These are phyloP conservation scores for Hygrophila difformis DNA, from an alignment of 257 asterid species.

Conservation along the genomic window DNA sequence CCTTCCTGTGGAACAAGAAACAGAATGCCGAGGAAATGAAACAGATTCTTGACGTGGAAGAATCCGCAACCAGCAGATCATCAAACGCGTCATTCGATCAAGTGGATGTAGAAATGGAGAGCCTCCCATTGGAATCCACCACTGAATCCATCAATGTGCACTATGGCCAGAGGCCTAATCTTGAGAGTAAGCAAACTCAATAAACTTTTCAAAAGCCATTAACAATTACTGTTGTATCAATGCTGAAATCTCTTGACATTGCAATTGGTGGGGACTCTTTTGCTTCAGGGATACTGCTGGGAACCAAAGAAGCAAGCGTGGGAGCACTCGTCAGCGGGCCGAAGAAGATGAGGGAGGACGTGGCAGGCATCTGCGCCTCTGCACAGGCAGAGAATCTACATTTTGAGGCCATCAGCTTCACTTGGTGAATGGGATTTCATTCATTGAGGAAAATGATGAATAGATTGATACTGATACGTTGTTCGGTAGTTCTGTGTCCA, in stretches of 20 bases:
- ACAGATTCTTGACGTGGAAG: conserved; percentile 45
- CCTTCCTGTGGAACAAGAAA: conserved; percentile 87
- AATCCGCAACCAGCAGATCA: conserved; percentile 17
- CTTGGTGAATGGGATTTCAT: conserved; percentile 58
- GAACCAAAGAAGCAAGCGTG: conserved; percentile 53
- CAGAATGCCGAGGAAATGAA: conserved; percentile 42
- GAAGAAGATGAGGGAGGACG: conserved; percentile 69
- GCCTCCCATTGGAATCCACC: conserved; percentile 57
- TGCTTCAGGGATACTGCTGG: conserved; percentile 48
- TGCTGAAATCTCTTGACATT: no score
- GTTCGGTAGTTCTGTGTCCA: no score
- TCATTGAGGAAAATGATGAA: no score
- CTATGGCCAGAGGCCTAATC: conserved; percentile 75
- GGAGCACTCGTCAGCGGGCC: conserved; percentile 86
- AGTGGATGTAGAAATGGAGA: conserved; percentile 58
- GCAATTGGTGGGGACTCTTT: neutral
- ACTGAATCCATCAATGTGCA: conserved; percentile 48
- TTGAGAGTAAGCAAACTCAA: conserved; percentile 45
- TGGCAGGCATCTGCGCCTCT: conserved; percentile 76
- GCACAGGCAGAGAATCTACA: conserved; percentile 52
- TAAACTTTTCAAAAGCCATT: neutral
- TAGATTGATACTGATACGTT: no score
- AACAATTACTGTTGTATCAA: no score
- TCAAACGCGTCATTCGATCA: conserved; percentile 19
- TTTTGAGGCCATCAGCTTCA: conserved; percentile 82